Conservation (phyloP, 441 rosid species). For the Adansonia madagascariensis region DNA sequence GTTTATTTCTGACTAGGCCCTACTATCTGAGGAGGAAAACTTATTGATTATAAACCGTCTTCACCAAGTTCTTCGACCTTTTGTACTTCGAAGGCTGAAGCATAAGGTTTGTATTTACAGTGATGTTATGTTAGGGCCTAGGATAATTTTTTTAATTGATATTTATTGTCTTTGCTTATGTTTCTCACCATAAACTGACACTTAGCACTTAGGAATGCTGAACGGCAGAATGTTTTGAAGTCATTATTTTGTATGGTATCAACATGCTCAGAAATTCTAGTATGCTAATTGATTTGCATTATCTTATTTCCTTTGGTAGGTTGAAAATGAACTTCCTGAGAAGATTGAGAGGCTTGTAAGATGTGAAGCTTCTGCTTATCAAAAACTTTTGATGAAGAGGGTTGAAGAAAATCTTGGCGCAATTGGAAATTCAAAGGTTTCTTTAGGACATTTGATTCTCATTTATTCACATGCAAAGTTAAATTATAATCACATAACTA, state of each 20-base stretch:
- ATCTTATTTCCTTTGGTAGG: conserved; percentile 50
- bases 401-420: conserved; percentile 94
- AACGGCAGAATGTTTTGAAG: not conserved
- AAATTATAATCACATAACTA: not conserved
- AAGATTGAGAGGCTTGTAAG: conserved; percentile 93
- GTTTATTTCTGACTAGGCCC: conserved; percentile 55
- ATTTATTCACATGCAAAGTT: conserved; percentile 11
- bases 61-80: conserved; percentile 97
- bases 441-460: conserved; percentile 22
- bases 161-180: not conserved
- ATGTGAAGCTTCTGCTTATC: conserved; percentile 96
- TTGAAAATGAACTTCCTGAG: conserved; percentile 90
- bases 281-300: conserved; percentile 17
- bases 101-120: conserved; percentile 66
- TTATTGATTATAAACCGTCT: conserved; percentile 89
- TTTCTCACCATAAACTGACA: not conserved
- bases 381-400: conserved; percentile 93
- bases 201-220: not conserved
- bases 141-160: not conserved
- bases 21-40: conserved; percentile 94
- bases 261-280: conserved; percentile 11
- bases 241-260: not conserved
- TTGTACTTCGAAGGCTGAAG: conserved; percentile 89
- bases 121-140: conserved; percentile 15
- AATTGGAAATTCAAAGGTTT: conserved; percentile 82